phyloP scores from a whole-genome alignment of 495 filamentous ascomycete species.

The Penicillium turbatum region DNA sequence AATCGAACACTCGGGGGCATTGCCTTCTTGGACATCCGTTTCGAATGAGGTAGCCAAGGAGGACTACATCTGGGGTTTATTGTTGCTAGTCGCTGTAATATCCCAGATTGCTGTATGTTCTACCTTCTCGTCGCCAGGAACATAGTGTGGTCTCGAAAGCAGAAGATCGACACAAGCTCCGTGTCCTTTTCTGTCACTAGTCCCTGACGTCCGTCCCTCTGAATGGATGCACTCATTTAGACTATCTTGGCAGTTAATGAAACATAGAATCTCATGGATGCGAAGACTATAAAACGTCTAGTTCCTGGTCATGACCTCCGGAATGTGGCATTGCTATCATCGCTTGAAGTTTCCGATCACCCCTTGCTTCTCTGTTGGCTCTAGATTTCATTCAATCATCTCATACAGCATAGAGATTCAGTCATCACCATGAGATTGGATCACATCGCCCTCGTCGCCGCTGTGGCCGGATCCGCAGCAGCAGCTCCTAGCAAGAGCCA shows the following conservation, averaged over 20 bases:
- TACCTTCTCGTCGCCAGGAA: neutral
- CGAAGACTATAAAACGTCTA: neutral
- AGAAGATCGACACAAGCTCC: neutral
- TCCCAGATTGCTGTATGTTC: neutral
- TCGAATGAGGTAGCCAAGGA: slow-evolving; percentile 4
- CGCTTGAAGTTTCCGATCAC: neutral
- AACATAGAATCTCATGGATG: too few species aligned
- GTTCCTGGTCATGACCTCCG: neutral
- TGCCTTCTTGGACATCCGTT: slow-evolving; percentile 3
- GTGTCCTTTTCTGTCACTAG: slow-evolving; percentile 15
- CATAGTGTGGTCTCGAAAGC: neutral
- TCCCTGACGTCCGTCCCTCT: slow-evolving; percentile 4
- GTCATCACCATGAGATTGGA: slow-evolving; percentile 28
- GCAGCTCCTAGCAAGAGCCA: slow-evolving; percentile 21
- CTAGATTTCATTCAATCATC: neutral
- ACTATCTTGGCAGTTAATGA: neutral
- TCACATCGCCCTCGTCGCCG: slow-evolving; percentile 19
- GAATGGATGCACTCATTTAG: neutral
- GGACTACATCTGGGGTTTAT: neutral
- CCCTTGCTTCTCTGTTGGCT: too few species aligned
- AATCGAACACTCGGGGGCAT: neutral
- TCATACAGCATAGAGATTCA: neutral
- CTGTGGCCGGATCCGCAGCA: slow-evolving; percentile 25
- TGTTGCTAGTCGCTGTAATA: neutral
- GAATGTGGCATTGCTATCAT: neutral